A percentile compares a stretch with the other conserved stretches of the same genome.
These are phyloP conservation scores for Candida dajiaensis DNA, from an alignment of 805 yeast species.

Conservation along the genomic window DNA sequence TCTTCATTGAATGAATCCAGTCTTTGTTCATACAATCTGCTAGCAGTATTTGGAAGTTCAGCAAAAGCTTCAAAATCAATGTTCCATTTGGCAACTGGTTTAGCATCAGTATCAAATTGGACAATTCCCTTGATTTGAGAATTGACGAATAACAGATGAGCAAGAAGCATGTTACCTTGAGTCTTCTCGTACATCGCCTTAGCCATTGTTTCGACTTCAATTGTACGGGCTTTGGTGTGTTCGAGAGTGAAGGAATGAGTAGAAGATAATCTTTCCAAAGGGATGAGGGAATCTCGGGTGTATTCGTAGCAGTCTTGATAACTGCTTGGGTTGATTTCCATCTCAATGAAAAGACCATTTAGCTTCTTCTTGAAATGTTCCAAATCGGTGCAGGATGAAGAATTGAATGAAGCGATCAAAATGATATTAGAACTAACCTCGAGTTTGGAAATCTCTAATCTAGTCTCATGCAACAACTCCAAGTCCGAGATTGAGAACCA, in stretches of 20 bases:
- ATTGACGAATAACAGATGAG: conserved; percentile 9
- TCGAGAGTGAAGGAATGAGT: not conserved
- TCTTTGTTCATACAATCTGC: conserved; percentile 14
- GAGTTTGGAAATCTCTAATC: conserved; percentile 20
- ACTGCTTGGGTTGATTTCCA: conserved; percentile 12
- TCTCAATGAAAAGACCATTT: conserved; percentile 15
- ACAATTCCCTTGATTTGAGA: conserved; percentile 6
- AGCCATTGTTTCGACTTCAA: conserved; percentile 9
- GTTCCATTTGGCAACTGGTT: conserved; percentile 14
- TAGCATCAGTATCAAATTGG: conserved; percentile 3
- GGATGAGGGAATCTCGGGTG: conserved; percentile 7
- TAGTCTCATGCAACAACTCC: conserved; percentile 24
- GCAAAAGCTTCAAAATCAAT: conserved; percentile 12
- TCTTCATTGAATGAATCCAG: conserved; percentile 16
- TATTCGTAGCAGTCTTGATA: conserved; percentile 1
- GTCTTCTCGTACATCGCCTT: conserved; percentile 16
- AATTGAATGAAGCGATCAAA: conserved; percentile 22
- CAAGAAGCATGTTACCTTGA: conserved; percentile 20
- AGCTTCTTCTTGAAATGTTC: conserved; percentile 15
- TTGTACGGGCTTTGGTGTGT: not conserved
- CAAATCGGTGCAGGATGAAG: conserved; percentile 4
- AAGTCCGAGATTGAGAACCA: conserved; percentile 32
- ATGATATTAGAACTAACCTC: conserved; percentile 22
- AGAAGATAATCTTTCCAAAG: not conserved
- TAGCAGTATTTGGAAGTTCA: conserved; percentile 8